phyloP scores from a whole-genome alignment of 1,284 basidiomycete species.

The Puccinia sorghi region DNA sequence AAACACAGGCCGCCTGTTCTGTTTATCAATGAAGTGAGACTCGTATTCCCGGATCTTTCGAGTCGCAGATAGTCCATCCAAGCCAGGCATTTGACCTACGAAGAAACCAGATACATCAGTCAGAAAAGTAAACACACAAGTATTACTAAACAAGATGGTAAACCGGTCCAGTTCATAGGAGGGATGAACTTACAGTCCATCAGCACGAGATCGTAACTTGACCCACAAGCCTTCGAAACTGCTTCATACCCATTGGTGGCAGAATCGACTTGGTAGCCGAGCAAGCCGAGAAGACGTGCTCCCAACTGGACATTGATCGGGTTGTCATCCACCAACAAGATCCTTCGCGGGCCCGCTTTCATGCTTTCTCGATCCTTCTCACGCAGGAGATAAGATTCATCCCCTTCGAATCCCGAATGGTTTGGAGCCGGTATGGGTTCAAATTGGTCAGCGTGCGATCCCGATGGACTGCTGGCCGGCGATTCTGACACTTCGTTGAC shows the following conservation, averaged over 20 bases:
- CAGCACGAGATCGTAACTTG: constrained; percentile 28
- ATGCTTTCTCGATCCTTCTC: background rate
- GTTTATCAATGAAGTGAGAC: background rate
- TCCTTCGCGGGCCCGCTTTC: background rate
- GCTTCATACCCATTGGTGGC: constrained; percentile 38
- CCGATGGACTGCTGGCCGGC: background rate
- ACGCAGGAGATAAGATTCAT: background rate
- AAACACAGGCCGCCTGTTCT: constrained; percentile 3
- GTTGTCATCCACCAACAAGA: constrained; percentile 48
- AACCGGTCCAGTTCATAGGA: background rate
- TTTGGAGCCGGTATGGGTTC: background rate
- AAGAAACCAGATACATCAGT: background rate
- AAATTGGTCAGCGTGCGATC: constrained; percentile 8
- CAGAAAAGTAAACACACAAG: background rate
- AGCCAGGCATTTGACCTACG: constrained; percentile 46
- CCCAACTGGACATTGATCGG: constrained; percentile 40
- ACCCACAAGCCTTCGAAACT: constrained; percentile 19
- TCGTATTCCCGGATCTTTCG: constrained; percentile 35
- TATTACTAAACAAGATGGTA: background rate
- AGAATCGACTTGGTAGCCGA: constrained; percentile 38
- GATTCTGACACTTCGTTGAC: background rate
- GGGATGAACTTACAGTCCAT: constrained; percentile 43
- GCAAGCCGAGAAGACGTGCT: constrained; percentile 18
- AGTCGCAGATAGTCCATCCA: constrained; percentile 37
- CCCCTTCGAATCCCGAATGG: background rate